Percentiles rank a stretch among this genome's conserved stretches.
Evolutionary conservation across 2,329 filamentous ascomycete genomes (phyloP).

Genomic region (Leptographium galeiforme): DNA sequence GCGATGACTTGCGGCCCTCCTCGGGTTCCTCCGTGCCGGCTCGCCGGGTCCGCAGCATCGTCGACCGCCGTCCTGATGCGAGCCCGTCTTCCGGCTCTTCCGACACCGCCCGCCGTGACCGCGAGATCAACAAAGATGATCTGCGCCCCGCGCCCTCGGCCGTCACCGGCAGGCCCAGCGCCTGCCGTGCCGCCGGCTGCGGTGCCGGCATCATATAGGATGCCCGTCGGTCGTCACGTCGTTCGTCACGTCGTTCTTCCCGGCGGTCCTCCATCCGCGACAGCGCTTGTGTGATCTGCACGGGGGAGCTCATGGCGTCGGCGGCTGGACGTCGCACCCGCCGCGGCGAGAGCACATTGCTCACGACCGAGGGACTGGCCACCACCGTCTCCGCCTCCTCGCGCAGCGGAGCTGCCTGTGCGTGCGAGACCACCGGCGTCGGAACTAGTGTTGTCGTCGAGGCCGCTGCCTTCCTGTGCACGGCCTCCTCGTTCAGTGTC

Average conservation of each 20-base stretch:
- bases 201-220: slow-evolving; percentile 24
- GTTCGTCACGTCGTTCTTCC: neutral
- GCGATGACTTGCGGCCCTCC: slow-evolving; percentile 33
- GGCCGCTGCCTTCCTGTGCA: slow-evolving; percentile 19
- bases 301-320: neutral
- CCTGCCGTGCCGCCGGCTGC: slow-evolving; percentile 30
- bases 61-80: slow-evolving; percentile 29
- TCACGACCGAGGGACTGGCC: slow-evolving; percentile 2
- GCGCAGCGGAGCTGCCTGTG: slow-evolving; percentile 2
- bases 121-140: slow-evolving; percentile 32
- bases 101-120: slow-evolving; percentile 32
- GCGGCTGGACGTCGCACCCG: neutral
- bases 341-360: slow-evolving; percentile 7
- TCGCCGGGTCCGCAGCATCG: slow-evolving; percentile 18
- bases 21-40: slow-evolving; percentile 36
- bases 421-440: neutral
- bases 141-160: slow-evolving; percentile 32
- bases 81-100: slow-evolving; percentile 29
- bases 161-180: slow-evolving; percentile 24
- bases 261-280: neutral
- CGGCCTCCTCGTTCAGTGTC: slow-evolving; percentile 54
- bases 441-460: neutral
- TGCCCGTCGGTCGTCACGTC: slow-evolving; percentile 28
- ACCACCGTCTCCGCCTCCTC: slow-evolving; percentile 10
- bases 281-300: neutral